Conservation (phyloP, 2,329 filamentous ascomycete species). For the Colletotrichum trifolii region DNA sequence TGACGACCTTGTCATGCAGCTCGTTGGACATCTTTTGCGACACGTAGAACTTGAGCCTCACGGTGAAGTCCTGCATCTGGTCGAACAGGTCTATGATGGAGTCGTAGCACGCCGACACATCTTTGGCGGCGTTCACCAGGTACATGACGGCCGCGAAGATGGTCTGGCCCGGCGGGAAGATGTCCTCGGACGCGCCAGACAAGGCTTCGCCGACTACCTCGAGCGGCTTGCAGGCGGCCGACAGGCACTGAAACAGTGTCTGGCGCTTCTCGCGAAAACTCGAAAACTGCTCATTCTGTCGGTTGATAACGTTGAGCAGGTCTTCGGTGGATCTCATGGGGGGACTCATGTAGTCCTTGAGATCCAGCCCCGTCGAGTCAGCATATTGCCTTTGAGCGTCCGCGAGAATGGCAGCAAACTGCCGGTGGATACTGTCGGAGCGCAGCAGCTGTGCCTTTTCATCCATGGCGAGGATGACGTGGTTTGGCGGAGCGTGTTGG, state of each 20-base stretch:
- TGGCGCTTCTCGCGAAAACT: conserved; percentile 50
- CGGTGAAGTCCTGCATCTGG: conserved; percentile 55
- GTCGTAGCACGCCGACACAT: conserved; percentile 58
- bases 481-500: not conserved
- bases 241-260: conserved; percentile 47
- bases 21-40: conserved; percentile 50
- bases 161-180: conserved; percentile 53
- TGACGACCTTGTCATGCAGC: conserved; percentile 52
- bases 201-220: conserved; percentile 53
- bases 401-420: conserved; percentile 45
- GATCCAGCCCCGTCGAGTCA: conserved; percentile 42
- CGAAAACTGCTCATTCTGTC: conserved; percentile 49
- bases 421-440: conserved; percentile 29
- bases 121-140: conserved; percentile 55
- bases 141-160: conserved; percentile 57
- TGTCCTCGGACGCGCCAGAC: conserved; percentile 49
- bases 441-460: conserved; percentile 24
- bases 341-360: conserved; percentile 47
- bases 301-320: conserved; percentile 45
- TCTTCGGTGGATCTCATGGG: conserved; percentile 47
- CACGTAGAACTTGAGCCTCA: conserved; percentile 54
- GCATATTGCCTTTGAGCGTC: conserved; percentile 49
- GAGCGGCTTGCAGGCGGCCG: conserved; percentile 48
- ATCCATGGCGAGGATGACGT: conserved; percentile 24
- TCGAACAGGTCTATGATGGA: conserved; percentile 57